Percentiles rank a stretch among this genome's conserved stretches.
Evolutionary conservation across 495 filamentous ascomycete genomes (phyloP).

Genomic region (Penicillium manginii): DNA sequence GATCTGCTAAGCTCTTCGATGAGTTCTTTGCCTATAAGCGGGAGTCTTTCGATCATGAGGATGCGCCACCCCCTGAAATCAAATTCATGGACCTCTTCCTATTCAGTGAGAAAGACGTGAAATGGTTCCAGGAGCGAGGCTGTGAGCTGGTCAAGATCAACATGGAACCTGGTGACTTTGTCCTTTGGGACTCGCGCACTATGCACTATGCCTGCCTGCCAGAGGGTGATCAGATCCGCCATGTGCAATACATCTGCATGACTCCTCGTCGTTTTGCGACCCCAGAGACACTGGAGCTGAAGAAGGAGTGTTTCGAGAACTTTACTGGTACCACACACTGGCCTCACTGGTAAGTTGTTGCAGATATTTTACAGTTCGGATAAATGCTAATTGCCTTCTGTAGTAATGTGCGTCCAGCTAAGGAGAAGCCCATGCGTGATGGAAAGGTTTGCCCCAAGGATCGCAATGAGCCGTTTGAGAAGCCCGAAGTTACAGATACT

Average conservation of each 20-base stretch:
- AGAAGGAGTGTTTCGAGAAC: constrained; percentile 33
- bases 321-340: constrained; percentile 37
- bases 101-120: constrained; percentile 38
- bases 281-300: constrained; percentile 25
- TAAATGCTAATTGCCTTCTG: background rate
- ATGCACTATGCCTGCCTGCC: constrained; percentile 45
- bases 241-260: constrained; percentile 39
- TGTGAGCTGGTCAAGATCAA: constrained; percentile 45
- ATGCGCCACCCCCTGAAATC: constrained; percentile 37
- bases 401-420: constrained; percentile 36
- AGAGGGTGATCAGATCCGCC: constrained; percentile 41
- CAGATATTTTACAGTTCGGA: background rate
- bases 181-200: constrained; percentile 46
- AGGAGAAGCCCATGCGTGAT: constrained; percentile 36
- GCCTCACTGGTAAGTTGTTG: constrained; percentile 33
- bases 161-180: constrained; percentile 44
- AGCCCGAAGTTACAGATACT: constrained; percentile 30
- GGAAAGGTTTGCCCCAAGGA: constrained; percentile 34
- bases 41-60: constrained; percentile 34
- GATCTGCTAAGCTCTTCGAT: constrained; percentile 39
- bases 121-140: constrained; percentile 44
- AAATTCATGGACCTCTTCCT: constrained; percentile 40
- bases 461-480: constrained; percentile 34
- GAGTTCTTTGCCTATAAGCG: constrained; percentile 38
- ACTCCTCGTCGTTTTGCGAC: constrained; percentile 32